Evolutionary conservation across 192 early-diverging fungal species (phyloP).

Genomic region (Coemansia sp.): DNA sequence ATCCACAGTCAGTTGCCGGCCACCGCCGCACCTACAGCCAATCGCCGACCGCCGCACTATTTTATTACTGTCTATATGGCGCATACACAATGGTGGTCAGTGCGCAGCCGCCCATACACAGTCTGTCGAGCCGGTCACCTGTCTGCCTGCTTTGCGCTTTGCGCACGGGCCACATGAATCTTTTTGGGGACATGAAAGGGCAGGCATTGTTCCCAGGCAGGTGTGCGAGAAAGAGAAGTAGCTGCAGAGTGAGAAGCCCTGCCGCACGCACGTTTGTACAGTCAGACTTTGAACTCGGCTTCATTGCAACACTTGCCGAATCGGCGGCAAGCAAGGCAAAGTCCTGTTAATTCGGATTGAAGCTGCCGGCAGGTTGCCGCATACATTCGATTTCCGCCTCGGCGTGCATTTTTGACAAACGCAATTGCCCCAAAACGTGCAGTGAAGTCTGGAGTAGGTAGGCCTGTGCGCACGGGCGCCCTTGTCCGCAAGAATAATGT

Average conservation of each 20-base stretch:
- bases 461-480: slow-evolving; percentile 1
- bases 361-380: background rate
- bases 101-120: background rate
- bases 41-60: background rate
- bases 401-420: background rate
- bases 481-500: background rate
- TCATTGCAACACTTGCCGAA: background rate
- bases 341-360: background rate
- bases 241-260: background rate
- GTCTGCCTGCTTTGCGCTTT: background rate
- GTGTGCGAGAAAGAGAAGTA: background rate
- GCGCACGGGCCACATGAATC: slow-evolving; percentile 2
- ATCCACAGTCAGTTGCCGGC: background rate
- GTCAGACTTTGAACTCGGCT: background rate
- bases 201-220: background rate
- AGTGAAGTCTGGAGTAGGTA: background rate
- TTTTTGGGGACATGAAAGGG: background rate
- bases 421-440: background rate
- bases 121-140: slow-evolving; percentile 2
- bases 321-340: background rate
- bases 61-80: background rate
- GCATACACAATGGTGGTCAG: slow-evolving; percentile 3
- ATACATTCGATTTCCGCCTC: slow-evolving; percentile 4
- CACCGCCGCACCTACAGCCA: slow-evolving; percentile 1
- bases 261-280: background rate